Percentiles rank a stretch among this genome's conserved stretches.
Evolutionary conservation across 352 stramenopile genomes (phyloP).

Genomic region (Saprolegnia diclina): DNA sequence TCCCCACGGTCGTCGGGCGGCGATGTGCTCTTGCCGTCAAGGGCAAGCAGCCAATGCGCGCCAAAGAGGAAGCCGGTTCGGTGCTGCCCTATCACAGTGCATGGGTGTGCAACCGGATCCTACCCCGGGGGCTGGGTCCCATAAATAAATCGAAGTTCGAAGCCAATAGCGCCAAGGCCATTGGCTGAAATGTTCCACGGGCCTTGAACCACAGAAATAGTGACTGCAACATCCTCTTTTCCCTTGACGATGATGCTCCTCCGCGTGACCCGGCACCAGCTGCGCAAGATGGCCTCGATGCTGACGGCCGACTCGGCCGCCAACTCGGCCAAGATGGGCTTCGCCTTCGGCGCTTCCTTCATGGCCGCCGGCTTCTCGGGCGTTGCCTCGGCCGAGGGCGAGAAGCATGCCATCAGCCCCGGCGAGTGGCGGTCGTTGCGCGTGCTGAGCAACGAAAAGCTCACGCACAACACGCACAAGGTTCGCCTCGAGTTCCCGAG

Average conservation of each 20-base stretch:
- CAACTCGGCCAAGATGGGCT: not conserved
- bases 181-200: slow-evolving; percentile 3
- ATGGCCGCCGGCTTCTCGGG: slow-evolving; percentile 4
- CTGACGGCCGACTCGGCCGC: not conserved
- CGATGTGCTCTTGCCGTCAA: not conserved
- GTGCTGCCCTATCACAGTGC: too few relatives aligned
- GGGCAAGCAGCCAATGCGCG: not conserved
- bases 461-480: slow-evolving; percentile 78
- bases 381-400: slow-evolving; percentile 1
- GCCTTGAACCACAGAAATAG: slow-evolving; percentile 10
- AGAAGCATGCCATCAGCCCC: slow-evolving; percentile 40
- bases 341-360: not conserved
- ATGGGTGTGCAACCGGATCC: too few relatives aligned
- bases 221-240: slow-evolving; percentile 10
- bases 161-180: not conserved
- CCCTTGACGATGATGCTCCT: slow-evolving; percentile 23
- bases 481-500: slow-evolving; percentile 60
- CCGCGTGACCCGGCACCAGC: slow-evolving; percentile 16
- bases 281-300: slow-evolving; percentile 23
- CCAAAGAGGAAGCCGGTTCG: too few relatives aligned
- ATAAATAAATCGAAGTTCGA: not conserved
- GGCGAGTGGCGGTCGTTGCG: slow-evolving; percentile 67
- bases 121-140: too few relatives aligned
- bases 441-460: slow-evolving; percentile 58
- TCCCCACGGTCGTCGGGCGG: too few relatives aligned